Evolutionary conservation across 1,284 basidiomycete species (phyloP).

Genomic region (Trametes hirsuta): DNA sequence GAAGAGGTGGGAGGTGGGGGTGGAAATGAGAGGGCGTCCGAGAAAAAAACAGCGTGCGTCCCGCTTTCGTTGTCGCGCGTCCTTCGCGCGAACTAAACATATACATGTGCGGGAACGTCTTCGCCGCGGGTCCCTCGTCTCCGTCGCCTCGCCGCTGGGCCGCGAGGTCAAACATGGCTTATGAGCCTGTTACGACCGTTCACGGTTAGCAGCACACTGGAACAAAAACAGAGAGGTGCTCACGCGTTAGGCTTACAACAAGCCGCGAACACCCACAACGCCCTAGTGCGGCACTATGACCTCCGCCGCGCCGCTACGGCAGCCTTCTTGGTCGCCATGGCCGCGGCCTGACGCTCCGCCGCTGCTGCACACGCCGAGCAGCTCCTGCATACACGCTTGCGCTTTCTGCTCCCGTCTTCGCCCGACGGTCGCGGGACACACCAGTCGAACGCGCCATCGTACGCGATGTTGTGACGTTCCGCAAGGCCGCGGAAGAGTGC

Average conservation of each 20-base stretch:
- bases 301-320: conserved; percentile 5
- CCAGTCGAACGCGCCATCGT: conserved; percentile 39
- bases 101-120: conserved; percentile 20
- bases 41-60: conserved; percentile 2
- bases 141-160: background rate
- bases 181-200: conserved; percentile 9
- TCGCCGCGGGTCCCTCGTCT: conserved; percentile 5
- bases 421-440: conserved; percentile 25
- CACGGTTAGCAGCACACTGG: background rate
- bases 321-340: conserved; percentile 17
- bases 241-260: conserved; percentile 18
- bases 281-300: conserved; percentile 4
- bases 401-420: conserved; percentile 15
- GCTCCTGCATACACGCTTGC: conserved; percentile 27
- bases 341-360: conserved; percentile 23
- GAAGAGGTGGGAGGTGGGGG: background rate
- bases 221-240: background rate
- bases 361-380: conserved; percentile 29
- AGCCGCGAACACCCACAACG: conserved; percentile 7
- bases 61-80: background rate
- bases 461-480: conserved; percentile 33
- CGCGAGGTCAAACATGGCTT: conserved; percentile 15
- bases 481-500: conserved; percentile 72
- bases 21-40: background rate
- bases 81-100: conserved; percentile 14